Evolutionary conservation across 352 stramenopile genomes (phyloP).

Genomic region (Globisporangium polare): DNA sequence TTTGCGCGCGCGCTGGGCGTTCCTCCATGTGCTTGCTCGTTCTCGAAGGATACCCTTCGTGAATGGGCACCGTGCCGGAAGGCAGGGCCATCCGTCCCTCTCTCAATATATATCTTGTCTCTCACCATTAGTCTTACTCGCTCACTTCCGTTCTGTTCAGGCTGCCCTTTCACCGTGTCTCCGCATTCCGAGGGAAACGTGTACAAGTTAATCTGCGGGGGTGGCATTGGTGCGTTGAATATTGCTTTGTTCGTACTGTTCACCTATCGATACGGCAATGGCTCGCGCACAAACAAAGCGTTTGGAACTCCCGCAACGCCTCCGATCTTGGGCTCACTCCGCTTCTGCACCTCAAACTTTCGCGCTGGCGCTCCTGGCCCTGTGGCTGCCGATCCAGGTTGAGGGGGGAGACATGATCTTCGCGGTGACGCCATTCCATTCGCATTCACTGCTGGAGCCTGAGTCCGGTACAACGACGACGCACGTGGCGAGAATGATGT

Average conservation of each 20-base stretch:
- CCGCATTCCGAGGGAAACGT: not conserved
- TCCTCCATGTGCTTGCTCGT: slow-evolving; percentile 8
- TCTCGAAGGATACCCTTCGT: slow-evolving; percentile 1
- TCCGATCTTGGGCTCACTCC: slow-evolving; percentile 23
- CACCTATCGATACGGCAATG: slow-evolving; percentile 51
- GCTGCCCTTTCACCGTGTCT: not conserved
- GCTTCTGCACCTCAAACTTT: slow-evolving; percentile 52
- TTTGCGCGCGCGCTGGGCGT: slow-evolving; percentile 6
- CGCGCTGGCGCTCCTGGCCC: slow-evolving; percentile 11
- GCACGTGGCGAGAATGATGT: slow-evolving; percentile 40
- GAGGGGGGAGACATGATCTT: slow-evolving; percentile 14
- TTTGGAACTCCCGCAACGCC: slow-evolving; percentile 44
- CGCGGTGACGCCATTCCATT: slow-evolving; percentile 2
- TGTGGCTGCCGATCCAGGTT: not conserved
- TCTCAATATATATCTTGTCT: slow-evolving; percentile 11
- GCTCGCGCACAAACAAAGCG: slow-evolving; percentile 34
- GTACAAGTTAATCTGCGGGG: not conserved
- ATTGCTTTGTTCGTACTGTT: not conserved
- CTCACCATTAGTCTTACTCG: not conserved
- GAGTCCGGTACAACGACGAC: slow-evolving; percentile 16
- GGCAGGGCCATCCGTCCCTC: slow-evolving; percentile 6
- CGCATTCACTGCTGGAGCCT: not conserved
- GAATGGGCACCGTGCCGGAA: slow-evolving; percentile 10
- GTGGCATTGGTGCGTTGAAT: not conserved
- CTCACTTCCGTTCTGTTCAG: not conserved